These are phyloP conservation scores for Tillandsia fasciculata DNA, from an alignment of 176 grass and related monocot species.

Conservation along the genomic window DNA sequence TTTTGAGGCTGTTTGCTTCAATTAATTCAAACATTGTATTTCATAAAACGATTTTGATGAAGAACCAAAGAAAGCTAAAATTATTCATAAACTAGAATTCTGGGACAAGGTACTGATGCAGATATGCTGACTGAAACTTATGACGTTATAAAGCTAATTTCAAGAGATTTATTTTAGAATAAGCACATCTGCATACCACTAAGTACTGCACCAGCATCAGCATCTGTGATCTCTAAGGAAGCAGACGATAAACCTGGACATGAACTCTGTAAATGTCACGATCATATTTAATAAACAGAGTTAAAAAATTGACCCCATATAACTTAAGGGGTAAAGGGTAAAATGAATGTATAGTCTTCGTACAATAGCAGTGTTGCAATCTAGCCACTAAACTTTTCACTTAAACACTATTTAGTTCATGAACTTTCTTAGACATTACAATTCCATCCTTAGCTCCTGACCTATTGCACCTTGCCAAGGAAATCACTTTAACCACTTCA, in stretches of 20 bases:
- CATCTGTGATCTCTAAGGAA: constrained; percentile 73
- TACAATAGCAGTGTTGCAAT: too few relatives aligned
- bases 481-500: too few relatives aligned
- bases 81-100: neutral
- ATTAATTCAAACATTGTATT: too few relatives aligned
- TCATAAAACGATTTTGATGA: too few relatives aligned
- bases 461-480: too few relatives aligned
- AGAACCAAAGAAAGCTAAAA: neutral
- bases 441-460: too few relatives aligned
- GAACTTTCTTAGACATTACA: too few relatives aligned
- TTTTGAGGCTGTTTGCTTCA: too few relatives aligned
- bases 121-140: neutral
- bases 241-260: constrained; percentile 78
- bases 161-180: neutral
- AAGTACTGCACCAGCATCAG: constrained; percentile 25
- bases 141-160: neutral
- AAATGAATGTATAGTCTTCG: too few relatives aligned
- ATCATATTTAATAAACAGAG: constrained; percentile 11
- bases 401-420: too few relatives aligned
- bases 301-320: neutral
- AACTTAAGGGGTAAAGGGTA: neutral
- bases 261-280: constrained; percentile 22
- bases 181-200: constrained; percentile 49
- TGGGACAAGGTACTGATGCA: neutral
- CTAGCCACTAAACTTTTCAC: too few relatives aligned